Evolutionary conservation across 1,284 basidiomycete genomes (phyloP).

Genomic region (Papiliotrema flavescens): DNA sequence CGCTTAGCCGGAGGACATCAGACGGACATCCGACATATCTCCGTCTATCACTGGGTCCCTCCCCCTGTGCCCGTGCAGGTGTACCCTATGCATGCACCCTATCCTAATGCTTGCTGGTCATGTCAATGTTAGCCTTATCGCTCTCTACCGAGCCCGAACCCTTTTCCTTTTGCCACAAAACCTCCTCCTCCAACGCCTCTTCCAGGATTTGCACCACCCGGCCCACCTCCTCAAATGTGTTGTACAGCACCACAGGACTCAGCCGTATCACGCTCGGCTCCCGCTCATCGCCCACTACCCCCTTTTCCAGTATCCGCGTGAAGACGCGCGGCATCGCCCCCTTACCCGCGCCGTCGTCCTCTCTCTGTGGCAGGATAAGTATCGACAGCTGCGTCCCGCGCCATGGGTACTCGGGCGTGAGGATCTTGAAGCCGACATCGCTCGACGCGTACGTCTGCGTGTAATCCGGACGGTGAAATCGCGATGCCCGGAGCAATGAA

Average conservation of each 20-base stretch:
- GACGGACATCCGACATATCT: too few species aligned
- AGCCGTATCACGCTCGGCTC: constrained; percentile 85
- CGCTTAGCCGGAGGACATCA: too few species aligned
- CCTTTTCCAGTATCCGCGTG: constrained; percentile 59
- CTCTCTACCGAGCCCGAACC: not conserved
- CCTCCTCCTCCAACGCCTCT: constrained; percentile 45
- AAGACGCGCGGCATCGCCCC: constrained; percentile 70
- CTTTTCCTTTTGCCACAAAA: constrained; percentile 5
- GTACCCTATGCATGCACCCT: too few species aligned
- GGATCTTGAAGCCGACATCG: constrained; percentile 68
- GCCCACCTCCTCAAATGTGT: constrained; percentile 71
- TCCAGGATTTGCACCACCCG: constrained; percentile 63
- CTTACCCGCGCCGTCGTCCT: constrained; percentile 49
- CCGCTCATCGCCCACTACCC: constrained; percentile 85
- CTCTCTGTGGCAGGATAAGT: constrained; percentile 59
- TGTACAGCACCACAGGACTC: constrained; percentile 79
- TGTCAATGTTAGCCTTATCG: not conserved
- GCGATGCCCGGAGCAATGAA: constrained; percentile 58
- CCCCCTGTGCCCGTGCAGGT: too few species aligned
- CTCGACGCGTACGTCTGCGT: not conserved
- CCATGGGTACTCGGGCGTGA: constrained; percentile 68
- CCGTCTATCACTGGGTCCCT: too few species aligned
- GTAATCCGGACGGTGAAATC: constrained; percentile 53
- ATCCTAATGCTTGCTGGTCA: constrained; percentile 4
- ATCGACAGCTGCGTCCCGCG: constrained; percentile 85